A percentile compares a stretch with the other conserved stretches of the same genome.
Conservation (phyloP, 805 yeast species). For the Myxozyma vanderwaltii region DNA sequence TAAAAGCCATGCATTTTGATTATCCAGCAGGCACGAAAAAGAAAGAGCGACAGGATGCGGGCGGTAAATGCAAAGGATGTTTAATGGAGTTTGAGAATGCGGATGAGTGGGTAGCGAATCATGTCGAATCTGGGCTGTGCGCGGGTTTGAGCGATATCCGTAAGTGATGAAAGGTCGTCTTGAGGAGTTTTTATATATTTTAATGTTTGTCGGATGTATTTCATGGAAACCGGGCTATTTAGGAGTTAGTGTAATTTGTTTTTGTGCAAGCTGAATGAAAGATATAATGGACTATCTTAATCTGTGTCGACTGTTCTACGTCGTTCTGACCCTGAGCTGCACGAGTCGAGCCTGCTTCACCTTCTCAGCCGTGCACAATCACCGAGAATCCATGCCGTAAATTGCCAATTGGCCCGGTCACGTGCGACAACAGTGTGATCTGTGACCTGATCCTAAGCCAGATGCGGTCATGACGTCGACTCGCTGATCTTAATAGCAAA, state of each 20-base stretch:
- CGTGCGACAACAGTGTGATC: no score
- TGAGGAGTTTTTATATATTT: neutral
- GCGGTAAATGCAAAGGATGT: conserved; percentile 80
- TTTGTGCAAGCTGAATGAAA: no score
- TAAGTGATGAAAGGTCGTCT: no score
- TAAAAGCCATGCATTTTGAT: conserved; percentile 84
- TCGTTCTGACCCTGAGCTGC: neutral
- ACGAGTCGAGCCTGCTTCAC: no score
- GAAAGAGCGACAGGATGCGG: conserved; percentile 64
- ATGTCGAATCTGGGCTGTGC: conserved; percentile 54
- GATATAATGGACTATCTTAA: no score
- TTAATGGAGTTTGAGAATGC: conserved; percentile 64
- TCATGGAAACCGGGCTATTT: neutral
- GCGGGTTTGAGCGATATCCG: neutral
- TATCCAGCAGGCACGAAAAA: conserved; percentile 87
- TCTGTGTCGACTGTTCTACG: no score
- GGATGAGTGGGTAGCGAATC: conserved; percentile 76
- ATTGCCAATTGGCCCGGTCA: no score
- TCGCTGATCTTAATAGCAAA: no score
- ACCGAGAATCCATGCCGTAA: no score
- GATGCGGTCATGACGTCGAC: neutral
- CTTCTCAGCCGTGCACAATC: conserved; percentile 1
- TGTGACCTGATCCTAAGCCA: neutral
- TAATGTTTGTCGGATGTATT: no score
- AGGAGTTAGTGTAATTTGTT: neutral